A percentile compares a stretch with the other conserved stretches of the same genome.
phyloP scores from a whole-genome alignment of 1,284 basidiomycete species.

The Tilletia caries region DNA sequence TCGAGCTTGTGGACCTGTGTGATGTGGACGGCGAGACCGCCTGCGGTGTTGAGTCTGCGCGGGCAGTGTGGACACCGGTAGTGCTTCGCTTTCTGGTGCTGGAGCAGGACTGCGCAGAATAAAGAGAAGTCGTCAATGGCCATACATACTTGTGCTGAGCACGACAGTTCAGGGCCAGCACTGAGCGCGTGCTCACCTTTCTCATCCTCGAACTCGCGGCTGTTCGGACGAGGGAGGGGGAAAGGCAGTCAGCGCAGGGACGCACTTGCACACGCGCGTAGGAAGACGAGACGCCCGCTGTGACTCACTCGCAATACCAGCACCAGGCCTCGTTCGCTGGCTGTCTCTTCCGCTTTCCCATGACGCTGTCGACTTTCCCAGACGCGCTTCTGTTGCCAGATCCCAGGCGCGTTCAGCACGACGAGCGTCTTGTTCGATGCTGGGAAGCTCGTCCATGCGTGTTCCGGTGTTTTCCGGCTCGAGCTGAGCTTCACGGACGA shows the following conservation, averaged over 20 bases:
- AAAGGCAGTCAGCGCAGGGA: constrained; percentile 15
- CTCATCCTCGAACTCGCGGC: constrained; percentile 53
- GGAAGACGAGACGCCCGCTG: no score
- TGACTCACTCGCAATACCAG: constrained; percentile 96
- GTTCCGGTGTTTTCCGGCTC: no score
- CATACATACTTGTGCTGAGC: background rate
- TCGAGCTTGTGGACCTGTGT: constrained; percentile 98
- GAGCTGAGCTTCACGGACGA: no score
- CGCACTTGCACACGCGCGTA: no score
- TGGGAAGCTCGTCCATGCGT: no score
- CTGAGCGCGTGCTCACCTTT: constrained; percentile 30
- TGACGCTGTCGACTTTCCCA: constrained; percentile 17
- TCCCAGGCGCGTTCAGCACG: no score
- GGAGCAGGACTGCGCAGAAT: constrained; percentile 73
- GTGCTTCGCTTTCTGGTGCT: constrained; percentile 98
- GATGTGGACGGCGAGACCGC: constrained; percentile 95
- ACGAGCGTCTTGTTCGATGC: no score
- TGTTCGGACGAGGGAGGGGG: constrained; percentile 15
- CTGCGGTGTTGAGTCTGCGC: constrained; percentile 89
- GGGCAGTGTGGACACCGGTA: constrained; percentile 97
- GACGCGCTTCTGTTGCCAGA: no score
- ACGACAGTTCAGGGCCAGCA: no score
- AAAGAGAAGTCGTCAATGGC: background rate
- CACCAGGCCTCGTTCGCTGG: constrained; percentile 67
- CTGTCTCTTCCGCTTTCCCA: constrained; percentile 53